phyloP scores from a whole-genome alignment of 2,329 filamentous ascomycete genomes.

The Neopestalotiopsis clavispora region DNA sequence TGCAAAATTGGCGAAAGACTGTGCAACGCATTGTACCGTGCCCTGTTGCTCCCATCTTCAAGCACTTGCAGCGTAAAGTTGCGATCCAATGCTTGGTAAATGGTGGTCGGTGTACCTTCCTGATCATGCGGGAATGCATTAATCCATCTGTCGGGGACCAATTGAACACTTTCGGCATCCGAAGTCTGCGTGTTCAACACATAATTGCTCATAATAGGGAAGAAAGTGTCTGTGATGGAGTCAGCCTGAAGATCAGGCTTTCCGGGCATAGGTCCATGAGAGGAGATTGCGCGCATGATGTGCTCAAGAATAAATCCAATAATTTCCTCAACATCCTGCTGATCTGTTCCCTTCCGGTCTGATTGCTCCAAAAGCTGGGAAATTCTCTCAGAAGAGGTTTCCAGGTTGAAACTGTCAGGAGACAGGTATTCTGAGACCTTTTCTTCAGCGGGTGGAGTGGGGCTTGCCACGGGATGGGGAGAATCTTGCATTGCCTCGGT shows the following conservation, averaged over 20 bases:
- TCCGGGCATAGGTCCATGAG: constrained; percentile 64
- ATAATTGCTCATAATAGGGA: constrained; percentile 65
- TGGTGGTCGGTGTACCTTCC: constrained; percentile 53
- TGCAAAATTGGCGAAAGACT: constrained; percentile 85
- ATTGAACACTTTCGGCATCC: constrained; percentile 52
- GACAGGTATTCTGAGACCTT: not conserved
- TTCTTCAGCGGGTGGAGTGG: not conserved
- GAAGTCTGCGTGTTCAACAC: constrained; percentile 48
- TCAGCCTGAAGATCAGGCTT: constrained; percentile 79
- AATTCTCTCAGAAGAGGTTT: constrained; percentile 46
- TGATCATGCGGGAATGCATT: constrained; percentile 60
- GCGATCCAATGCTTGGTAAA: constrained; percentile 85
- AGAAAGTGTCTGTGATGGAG: constrained; percentile 73
- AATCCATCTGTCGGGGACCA: constrained; percentile 67
- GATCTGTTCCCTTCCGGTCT: constrained; percentile 62
- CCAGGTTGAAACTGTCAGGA: constrained; percentile 40
- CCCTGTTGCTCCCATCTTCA: constrained; percentile 57
- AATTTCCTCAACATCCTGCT: constrained; percentile 96
- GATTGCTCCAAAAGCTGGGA: constrained; percentile 49
- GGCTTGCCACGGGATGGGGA: not conserved
- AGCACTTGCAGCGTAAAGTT: constrained; percentile 80
- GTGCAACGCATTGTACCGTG: constrained; percentile 73
- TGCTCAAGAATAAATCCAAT: constrained; percentile 92
- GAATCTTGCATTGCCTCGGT: not conserved
- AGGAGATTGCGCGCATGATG: constrained; percentile 84